Conservation (phyloP, 306 rosid genomes). For the Phaseolus lunatus region DNA sequence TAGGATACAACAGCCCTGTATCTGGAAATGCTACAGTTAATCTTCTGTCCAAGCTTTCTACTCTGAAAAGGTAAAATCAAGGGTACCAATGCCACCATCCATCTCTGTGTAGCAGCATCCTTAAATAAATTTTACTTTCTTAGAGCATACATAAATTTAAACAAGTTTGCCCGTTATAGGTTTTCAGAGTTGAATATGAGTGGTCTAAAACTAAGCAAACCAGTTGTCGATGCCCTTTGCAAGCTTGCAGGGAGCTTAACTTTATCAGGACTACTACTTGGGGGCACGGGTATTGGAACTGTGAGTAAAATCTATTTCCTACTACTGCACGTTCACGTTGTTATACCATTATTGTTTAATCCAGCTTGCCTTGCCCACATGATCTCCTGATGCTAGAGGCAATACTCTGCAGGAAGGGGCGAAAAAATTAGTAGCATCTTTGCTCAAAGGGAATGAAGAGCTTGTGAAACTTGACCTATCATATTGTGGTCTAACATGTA, state of each 20-base stretch:
- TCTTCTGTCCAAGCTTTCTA: constrained; percentile 77
- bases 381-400: constrained; percentile 41
- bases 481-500: constrained; percentile 69
- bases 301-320: constrained; percentile 61
- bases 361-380: constrained; percentile 36
- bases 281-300: constrained; percentile 80
- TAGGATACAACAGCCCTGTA: constrained; percentile 83
- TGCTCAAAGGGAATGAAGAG: constrained; percentile 65
- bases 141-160: constrained; percentile 25
- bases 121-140: constrained; percentile 31
- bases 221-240: constrained; percentile 77
- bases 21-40: constrained; percentile 67
- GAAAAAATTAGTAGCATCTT: constrained; percentile 59
- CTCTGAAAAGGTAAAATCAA: constrained; percentile 70
- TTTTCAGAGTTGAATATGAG: constrained; percentile 77
- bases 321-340: constrained; percentile 21
- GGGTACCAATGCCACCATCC: constrained; percentile 34
- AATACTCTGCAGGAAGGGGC: constrained; percentile 73
- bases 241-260: constrained; percentile 64
- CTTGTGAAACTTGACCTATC: constrained; percentile 80
- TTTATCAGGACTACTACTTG: constrained; percentile 76
- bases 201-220: constrained; percentile 85
- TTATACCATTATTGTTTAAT: constrained; percentile 34
- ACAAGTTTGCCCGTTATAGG: constrained; percentile 48
- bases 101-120: constrained; percentile 8